Evolutionary conservation across 2,329 filamentous ascomycete genomes (phyloP).

Genomic region (Colletotrichum abscissum): DNA sequence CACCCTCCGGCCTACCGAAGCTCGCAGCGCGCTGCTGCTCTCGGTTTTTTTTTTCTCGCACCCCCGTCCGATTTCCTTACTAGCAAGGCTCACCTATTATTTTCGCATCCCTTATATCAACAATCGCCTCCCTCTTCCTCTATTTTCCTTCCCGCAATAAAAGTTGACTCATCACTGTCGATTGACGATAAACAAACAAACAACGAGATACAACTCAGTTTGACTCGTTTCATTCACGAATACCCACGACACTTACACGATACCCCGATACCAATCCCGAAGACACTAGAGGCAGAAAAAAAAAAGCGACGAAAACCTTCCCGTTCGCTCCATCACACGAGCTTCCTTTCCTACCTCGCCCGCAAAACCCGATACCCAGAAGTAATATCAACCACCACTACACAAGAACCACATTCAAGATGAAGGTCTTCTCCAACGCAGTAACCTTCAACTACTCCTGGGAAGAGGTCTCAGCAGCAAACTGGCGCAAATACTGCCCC

Average conservation of each 20-base stretch:
- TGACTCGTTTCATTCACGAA: background rate
- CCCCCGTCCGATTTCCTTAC: background rate
- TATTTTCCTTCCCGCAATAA: background rate
- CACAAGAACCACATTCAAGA: constrained; percentile 51
- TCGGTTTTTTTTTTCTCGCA: background rate
- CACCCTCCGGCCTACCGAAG: constrained; percentile 27
- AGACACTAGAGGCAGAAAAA: background rate
- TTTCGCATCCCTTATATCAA: constrained; percentile 30
- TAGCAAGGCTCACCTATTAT: constrained; percentile 23
- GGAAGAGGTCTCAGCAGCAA: constrained; percentile 96
- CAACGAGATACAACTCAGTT: background rate
- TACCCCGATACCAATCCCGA: background rate
- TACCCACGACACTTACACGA: constrained; percentile 9
- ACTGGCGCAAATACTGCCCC: constrained; percentile 98
- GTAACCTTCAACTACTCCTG: constrained; percentile 98
- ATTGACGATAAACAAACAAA: constrained; percentile 4
- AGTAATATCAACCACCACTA: background rate
- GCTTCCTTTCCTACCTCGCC: background rate
- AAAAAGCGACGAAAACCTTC: background rate
- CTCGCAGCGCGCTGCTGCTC: background rate
- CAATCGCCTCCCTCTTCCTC: background rate
- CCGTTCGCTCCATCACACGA: background rate
- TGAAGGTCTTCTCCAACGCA: constrained; percentile 95
- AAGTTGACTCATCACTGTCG: constrained; percentile 15
- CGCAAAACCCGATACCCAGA: background rate